These are phyloP conservation scores for Fomitopsis schrenkii DNA, from an alignment of 1,284 basidiomycete species.

Conservation along the genomic window DNA sequence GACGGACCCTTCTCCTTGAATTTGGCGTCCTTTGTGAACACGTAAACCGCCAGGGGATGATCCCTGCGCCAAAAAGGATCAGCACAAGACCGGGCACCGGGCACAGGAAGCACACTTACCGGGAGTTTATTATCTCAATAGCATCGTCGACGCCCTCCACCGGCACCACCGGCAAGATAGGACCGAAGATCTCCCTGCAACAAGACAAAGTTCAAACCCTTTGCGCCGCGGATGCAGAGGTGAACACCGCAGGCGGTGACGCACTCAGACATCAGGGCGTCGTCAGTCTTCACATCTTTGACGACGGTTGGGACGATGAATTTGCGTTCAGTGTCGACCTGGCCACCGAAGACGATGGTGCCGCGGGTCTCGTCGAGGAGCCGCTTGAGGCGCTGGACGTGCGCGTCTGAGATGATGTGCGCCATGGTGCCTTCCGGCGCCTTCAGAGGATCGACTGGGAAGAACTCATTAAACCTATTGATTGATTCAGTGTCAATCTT, in stretches of 20 bases:
- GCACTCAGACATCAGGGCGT: conserved; percentile 75
- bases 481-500: background rate
- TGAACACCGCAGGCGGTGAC: background rate
- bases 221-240: background rate
- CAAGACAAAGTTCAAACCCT: background rate
- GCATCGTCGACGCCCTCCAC: conserved; percentile 72
- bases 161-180: conserved; percentile 67
- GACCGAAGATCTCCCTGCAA: conserved; percentile 34
- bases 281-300: conserved; percentile 55
- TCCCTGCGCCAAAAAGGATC: conserved; percentile 38
- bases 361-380: conserved; percentile 72
- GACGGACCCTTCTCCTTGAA: conserved; percentile 60
- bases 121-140: conserved; percentile 63
- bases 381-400: conserved; percentile 59
- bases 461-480: conserved; percentile 48
- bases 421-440: conserved; percentile 35
- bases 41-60: conserved; percentile 74
- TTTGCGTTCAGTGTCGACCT: conserved; percentile 51
- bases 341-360: conserved; percentile 67
- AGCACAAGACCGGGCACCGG: background rate
- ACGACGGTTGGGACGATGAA: conserved; percentile 72
- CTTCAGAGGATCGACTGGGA: conserved; percentile 43
- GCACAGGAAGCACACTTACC: conserved; percentile 33
- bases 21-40: conserved; percentile 59
- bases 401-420: conserved; percentile 47